phyloP scores from a whole-genome alignment of 805 yeast genomes.

The Candida nanaspora region DNA sequence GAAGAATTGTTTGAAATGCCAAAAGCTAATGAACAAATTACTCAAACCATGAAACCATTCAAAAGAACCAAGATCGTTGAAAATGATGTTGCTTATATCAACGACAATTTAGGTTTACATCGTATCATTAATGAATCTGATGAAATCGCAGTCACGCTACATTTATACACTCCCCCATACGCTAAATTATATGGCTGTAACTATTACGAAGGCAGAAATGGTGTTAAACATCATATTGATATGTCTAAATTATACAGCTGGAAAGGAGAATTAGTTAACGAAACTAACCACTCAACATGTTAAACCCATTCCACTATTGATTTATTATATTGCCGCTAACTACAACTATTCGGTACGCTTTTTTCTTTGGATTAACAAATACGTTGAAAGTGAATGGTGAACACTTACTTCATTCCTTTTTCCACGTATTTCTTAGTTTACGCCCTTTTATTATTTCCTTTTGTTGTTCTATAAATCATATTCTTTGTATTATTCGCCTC shows the following conservation, averaged over 20 bases:
- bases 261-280: conserved; percentile 37
- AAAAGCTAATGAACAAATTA: conserved; percentile 10
- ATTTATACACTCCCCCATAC: conserved; percentile 72
- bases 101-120: conserved; percentile 62
- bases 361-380: too few relatives aligned
- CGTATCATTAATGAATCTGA: conserved; percentile 44
- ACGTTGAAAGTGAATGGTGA: too few relatives aligned
- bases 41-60: conserved; percentile 12
- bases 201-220: conserved; percentile 41
- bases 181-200: conserved; percentile 54
- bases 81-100: conserved; percentile 55
- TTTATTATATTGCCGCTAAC: too few relatives aligned
- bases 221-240: conserved; percentile 46
- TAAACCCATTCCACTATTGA: too few relatives aligned
- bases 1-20: conserved; percentile 56
- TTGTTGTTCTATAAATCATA: too few relatives aligned
- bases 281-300: conserved; percentile 12
- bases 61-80: conserved; percentile 20
- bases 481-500: too few relatives aligned
- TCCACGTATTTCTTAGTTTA: too few relatives aligned
- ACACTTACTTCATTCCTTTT: too few relatives aligned
- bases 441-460: too few relatives aligned
- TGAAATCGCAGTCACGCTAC: conserved; percentile 52
- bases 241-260: conserved; percentile 56
- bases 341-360: too few relatives aligned